Base-by-base conservation (phyloP, 2,329 filamentous ascomycete genomes). In the Piedraia hortae region DNA sequence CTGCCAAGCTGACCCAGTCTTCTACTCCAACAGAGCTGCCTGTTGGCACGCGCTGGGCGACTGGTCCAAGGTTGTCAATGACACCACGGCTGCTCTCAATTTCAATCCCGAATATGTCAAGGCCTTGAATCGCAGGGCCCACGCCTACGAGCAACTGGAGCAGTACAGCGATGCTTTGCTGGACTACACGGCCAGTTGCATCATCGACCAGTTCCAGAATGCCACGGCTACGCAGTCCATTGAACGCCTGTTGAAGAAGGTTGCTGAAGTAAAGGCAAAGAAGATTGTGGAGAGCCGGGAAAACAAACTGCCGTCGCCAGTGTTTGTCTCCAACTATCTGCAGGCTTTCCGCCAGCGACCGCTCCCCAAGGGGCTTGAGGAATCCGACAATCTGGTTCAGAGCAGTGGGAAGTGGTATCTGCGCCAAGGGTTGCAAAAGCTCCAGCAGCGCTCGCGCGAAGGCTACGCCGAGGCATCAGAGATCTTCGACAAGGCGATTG, bases 111-210 rank as follows among this genome's bases (percentile, higher is more conserved):
- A 89, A 51, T 97, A 97, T 46, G 68, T 97, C 48, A 93, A 97
- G 58, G 85, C 85, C 15, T 59, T 97, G 37, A 97, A 97, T 59
- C 71, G 85, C 41, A 67, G 85, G 38, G 85, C 85, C 25, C 88
- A 88, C 43, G 85, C 85, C 26, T 97, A 93, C 48, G 85, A 97
- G 51, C 73, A 91, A 46, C 63, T 85, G 19, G 69, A 69, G 38
- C 71, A 70, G 49, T 90, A 71, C 54, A 85, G 78, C 46, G 82
- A 93, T 44, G 82, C 85, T 20, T 67, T 97, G 5, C 62, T 97
- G 31, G 85, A 97, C 51, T 93, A 89, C 53, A 97, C 85, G 5
- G 85, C 85, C 26, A 91, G 82, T 51, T 97, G 85, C 54, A 97
- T 97, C 46, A 90, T 97, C 44, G 85, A 97, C 45, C 73, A 73